A percentile compares a stretch with the other conserved stretches of the same genome.
phyloP scores from a whole-genome alignment of 768 basidiomycete species.

The Rhodotorula toruloides region DNA sequence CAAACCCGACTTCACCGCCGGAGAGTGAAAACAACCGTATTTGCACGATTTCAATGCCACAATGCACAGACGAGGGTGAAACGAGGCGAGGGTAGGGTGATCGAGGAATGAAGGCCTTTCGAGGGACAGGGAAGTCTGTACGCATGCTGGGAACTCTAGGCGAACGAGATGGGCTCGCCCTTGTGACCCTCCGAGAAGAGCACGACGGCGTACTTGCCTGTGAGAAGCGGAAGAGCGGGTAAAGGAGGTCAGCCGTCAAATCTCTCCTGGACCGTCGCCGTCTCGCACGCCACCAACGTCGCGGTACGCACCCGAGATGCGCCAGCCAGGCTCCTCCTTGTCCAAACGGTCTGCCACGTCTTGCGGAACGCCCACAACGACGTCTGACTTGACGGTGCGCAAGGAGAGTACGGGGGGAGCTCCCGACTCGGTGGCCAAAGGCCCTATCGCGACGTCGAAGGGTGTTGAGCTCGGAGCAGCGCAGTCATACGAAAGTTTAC shows the following conservation, averaged over 20 bases:
- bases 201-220: conserved; percentile 59
- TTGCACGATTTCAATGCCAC: no score
- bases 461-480: conserved; percentile 79
- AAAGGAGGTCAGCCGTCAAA: conserved; percentile 10
- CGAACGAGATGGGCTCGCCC: conserved; percentile 70
- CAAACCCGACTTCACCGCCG: no score
- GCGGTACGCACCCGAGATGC: conserved; percentile 57
- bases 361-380: conserved; percentile 65
- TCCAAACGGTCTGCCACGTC: conserved; percentile 70
- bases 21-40: no score
- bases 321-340: conserved; percentile 84
- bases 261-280: no score
- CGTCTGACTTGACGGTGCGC: conserved; percentile 90
- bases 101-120: no score
- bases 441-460: conserved; percentile 84
- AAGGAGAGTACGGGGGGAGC: conserved; percentile 78
- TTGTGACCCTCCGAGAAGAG: conserved; percentile 81
- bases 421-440: conserved; percentile 81
- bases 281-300: no score
- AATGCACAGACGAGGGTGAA: no score
- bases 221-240: not conserved
- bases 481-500: conserved; percentile 65
- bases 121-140: not conserved
- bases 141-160: no score
- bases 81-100: no score